These are phyloP conservation scores for Rhododendron ovatum DNA, from an alignment of 148 eudicot genomes.

Conservation along the genomic window DNA sequence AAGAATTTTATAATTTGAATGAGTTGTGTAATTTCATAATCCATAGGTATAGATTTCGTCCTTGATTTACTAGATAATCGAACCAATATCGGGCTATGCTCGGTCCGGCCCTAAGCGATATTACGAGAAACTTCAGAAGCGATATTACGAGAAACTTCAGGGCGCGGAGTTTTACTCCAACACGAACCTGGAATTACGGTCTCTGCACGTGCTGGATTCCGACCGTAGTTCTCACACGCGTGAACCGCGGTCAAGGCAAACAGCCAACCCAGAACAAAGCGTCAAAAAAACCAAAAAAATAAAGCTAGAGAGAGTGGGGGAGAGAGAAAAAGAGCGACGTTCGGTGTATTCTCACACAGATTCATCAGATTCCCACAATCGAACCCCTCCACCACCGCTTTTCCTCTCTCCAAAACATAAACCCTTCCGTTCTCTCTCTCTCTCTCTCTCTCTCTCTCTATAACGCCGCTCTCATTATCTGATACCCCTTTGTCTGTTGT, in stretches of 20 bases:
- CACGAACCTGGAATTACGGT: background rate
- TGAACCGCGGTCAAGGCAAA: background rate
- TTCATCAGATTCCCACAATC: conserved; percentile 4
- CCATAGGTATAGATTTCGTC: too few species aligned
- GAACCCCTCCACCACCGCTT: background rate
- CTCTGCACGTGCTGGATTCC: background rate
- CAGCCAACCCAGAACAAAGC: background rate
- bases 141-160: background rate
- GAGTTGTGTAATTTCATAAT: too few species aligned
- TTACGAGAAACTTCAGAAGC: background rate
- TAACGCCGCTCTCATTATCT: background rate
- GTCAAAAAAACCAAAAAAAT: background rate
- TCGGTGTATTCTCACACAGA: conserved; percentile 6
- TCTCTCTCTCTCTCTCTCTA: background rate
- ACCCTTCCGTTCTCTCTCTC: background rate
- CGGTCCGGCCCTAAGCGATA: background rate
- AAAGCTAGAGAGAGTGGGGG: background rate
- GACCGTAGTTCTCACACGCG: background rate
- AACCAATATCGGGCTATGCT: background rate
- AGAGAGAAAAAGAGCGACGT: background rate
- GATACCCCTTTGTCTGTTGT: background rate
- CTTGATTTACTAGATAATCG: background rate
- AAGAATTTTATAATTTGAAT: too few species aligned
- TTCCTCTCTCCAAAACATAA: background rate
- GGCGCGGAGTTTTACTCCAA: background rate